Percentiles rank a stretch among this genome's conserved stretches.
These are phyloP conservation scores for Chaetomidium leptoderma DNA, from an alignment of 495 filamentous ascomycete genomes.

Conservation along the genomic window DNA sequence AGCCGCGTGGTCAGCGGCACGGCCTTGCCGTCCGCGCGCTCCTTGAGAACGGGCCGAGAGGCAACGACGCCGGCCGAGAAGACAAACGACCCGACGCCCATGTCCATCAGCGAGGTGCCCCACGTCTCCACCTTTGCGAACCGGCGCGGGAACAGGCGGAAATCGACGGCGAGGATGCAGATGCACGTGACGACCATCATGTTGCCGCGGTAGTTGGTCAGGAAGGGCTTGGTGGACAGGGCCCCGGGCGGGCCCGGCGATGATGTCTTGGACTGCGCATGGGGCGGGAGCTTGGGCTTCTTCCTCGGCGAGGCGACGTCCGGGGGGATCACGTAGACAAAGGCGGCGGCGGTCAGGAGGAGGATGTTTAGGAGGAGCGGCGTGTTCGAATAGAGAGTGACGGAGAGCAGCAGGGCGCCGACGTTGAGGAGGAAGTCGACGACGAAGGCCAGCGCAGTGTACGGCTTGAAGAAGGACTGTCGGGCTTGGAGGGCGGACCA, in stretches of 20 bases:
- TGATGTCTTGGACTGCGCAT: slow-evolving; percentile 32
- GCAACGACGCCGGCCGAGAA: slow-evolving; percentile 93
- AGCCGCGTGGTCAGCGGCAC: slow-evolving; percentile 54
- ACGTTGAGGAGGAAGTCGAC: slow-evolving; percentile 88
- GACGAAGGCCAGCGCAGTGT: slow-evolving; percentile 59
- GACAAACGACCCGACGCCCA: slow-evolving; percentile 96
- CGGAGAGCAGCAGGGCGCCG: slow-evolving; percentile 72
- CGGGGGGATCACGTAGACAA: slow-evolving; percentile 53
- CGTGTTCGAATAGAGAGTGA: slow-evolving; percentile 75
- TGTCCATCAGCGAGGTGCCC: slow-evolving; percentile 97
- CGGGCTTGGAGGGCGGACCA: slow-evolving; percentile 89
- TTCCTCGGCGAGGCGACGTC: slow-evolving; percentile 37
- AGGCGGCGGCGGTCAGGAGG: slow-evolving; percentile 63
- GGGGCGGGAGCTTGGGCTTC: slow-evolving; percentile 56
- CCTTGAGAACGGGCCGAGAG: slow-evolving; percentile 78
- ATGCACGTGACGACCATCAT: slow-evolving; percentile 94
- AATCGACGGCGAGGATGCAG: slow-evolving; percentile 96
- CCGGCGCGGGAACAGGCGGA: slow-evolving; percentile 82
- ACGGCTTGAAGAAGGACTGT: slow-evolving; percentile 76
- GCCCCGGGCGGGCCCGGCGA: slow-evolving; percentile 34
- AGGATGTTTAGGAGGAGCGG: slow-evolving; percentile 73
- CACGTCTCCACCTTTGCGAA: slow-evolving; percentile 98
- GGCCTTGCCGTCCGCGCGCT: slow-evolving; percentile 47
- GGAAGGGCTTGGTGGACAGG: slow-evolving; percentile 79
- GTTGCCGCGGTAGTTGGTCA: slow-evolving; percentile 81